These are phyloP conservation scores for Colletotrichum trifolii DNA, from an alignment of 2,329 filamentous ascomycete species.

Conservation along the genomic window DNA sequence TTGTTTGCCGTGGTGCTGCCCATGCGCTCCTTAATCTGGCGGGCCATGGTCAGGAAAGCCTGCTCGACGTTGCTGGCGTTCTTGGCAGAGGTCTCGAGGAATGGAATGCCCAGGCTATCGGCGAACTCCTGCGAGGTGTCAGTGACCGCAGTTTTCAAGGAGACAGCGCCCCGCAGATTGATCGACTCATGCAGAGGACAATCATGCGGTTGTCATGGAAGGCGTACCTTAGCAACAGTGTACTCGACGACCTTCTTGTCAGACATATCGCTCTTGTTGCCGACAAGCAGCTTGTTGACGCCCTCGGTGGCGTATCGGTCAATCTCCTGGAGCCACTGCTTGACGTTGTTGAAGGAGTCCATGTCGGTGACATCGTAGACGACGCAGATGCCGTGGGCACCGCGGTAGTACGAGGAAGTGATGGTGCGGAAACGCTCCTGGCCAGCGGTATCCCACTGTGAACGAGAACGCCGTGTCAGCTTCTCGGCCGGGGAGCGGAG, in stretches of 20 bases:
- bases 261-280: constrained; percentile 99
- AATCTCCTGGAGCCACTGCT: constrained; percentile 99
- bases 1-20: constrained; percentile 94
- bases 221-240: constrained; percentile 93
- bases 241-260: constrained; percentile 99
- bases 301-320: constrained; percentile 99
- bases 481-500: not conserved
- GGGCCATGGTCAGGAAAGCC: constrained; percentile 99
- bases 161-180: not conserved
- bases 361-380: constrained; percentile 99
- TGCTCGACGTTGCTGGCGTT: constrained; percentile 99
- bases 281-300: constrained; percentile 98
- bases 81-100: constrained; percentile 99
- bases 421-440: constrained; percentile 99
- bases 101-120: constrained; percentile 97
- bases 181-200: not conserved
- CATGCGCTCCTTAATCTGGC: constrained; percentile 99
- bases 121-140: constrained; percentile 82
- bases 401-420: constrained; percentile 99
- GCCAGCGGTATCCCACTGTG: constrained; percentile 97
- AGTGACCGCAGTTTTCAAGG: not conserved
- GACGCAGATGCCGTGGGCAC: constrained; percentile 98
- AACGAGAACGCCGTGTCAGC: constrained; percentile 44
- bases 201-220: constrained; percentile 15
- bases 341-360: constrained; percentile 99